Conservation (phyloP, 2,329 filamentous ascomycete genomes). For the Claviceps pazoutovae region DNA sequence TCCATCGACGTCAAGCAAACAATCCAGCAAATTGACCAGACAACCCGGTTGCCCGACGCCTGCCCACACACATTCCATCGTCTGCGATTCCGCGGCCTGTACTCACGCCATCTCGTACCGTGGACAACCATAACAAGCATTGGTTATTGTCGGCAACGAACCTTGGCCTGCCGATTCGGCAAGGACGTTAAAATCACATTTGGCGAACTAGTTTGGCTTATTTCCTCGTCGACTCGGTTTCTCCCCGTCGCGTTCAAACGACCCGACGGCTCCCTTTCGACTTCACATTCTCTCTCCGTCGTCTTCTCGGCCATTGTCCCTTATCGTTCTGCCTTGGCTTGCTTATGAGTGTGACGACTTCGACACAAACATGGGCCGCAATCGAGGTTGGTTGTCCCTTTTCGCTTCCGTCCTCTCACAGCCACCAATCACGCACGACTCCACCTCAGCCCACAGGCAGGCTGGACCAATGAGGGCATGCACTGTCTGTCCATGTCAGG, state of each 20-base stretch:
- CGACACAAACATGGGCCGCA: slow-evolving; percentile 33
- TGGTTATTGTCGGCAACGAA: not conserved
- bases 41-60: not conserved
- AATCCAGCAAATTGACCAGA: not conserved
- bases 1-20: not conserved
- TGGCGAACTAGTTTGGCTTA: not conserved
- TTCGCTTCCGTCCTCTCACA: not conserved
- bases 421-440: not conserved
- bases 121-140: not conserved
- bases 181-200: not conserved
- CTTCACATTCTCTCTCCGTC: not conserved
- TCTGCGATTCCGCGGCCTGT: not conserved
- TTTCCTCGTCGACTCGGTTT: not conserved
- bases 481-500: not conserved
- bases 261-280: not conserved
- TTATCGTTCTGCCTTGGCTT: too few relatives aligned
- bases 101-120: not conserved
- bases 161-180: not conserved
- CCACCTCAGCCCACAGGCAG: not conserved
- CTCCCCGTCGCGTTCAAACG: not conserved
- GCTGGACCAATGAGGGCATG: not conserved
- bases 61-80: not conserved
- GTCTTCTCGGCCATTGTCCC: too few relatives aligned
- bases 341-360: not conserved
- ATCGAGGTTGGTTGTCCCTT: slow-evolving; percentile 31